Evolutionary conservation across 2,329 filamentous ascomycete genomes (phyloP).

Genomic region (Venturia carpophila): DNA sequence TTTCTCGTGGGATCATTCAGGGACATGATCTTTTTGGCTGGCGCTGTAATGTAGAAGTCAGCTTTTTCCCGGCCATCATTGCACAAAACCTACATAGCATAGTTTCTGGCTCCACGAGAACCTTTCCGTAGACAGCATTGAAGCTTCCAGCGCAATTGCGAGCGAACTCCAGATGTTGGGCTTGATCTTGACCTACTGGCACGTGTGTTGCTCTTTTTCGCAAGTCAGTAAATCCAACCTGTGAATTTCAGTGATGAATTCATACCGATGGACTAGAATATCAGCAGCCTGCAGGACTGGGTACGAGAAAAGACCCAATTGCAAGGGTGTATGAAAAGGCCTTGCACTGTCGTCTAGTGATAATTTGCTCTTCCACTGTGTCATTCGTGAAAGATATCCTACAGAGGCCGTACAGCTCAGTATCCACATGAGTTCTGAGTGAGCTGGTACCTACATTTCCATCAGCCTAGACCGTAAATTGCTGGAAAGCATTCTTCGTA

Average conservation of each 20-base stretch:
- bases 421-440: constrained; percentile 95
- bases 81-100: constrained; percentile 54
- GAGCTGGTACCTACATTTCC: constrained; percentile 55
- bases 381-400: constrained; percentile 96
- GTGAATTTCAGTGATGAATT: constrained; percentile 17
- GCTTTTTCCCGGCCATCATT: constrained; percentile 5
- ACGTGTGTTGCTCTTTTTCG: constrained; percentile 71
- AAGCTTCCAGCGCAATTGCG: constrained; percentile 80
- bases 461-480: constrained; percentile 4
- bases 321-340: constrained; percentile 53
- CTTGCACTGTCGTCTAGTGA: constrained; percentile 52
- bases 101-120: constrained; percentile 61
- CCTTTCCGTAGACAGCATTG: constrained; percentile 61
- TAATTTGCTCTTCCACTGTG: constrained; percentile 78
- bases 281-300: constrained; percentile 94
- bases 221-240: constrained; percentile 18
- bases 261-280: constrained; percentile 71
- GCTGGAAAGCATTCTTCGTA: constrained; percentile 34
- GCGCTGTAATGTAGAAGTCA: constrained; percentile 42
- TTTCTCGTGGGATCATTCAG: constrained; percentile 68
- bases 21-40: constrained; percentile 82
- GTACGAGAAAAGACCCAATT: constrained; percentile 89
- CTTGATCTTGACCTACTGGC: constrained; percentile 92
- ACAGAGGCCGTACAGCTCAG: constrained; percentile 84
- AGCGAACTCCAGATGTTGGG: constrained; percentile 88